Evolutionary conservation across 345 rosid genomes (phyloP).

Genomic region (Arabidopsis arenosa): DNA sequence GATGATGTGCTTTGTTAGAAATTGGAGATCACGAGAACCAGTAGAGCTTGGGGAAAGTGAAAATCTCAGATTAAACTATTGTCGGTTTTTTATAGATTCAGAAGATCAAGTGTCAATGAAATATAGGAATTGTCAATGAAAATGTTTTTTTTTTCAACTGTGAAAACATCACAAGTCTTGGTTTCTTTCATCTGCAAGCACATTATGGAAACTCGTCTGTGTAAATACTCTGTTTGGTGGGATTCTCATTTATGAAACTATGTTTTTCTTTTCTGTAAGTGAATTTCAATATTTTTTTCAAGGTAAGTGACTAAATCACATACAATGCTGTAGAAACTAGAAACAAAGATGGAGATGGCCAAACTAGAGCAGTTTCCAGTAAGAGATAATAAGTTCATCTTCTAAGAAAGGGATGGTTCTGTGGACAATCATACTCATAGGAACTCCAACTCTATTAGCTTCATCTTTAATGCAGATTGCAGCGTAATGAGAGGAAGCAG

Average conservation of each 20-base stretch:
- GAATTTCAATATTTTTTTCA: conserved; percentile 18
- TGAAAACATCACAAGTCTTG: conserved; percentile 13
- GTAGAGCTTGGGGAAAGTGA: conserved; percentile 14
- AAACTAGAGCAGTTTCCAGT: conserved; percentile 39
- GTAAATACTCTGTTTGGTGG: conserved; percentile 20
- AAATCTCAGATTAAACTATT: conserved; percentile 8
- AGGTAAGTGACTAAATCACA: not conserved
- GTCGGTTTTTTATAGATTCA: conserved; percentile 25
- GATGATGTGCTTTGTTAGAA: conserved; percentile 1
- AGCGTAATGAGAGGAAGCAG: conserved; percentile 7
- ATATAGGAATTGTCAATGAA: conserved; percentile 11
- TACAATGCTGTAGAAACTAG: not conserved
- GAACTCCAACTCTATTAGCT: conserved; percentile 21
- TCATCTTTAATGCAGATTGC: not conserved
- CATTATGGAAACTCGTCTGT: conserved; percentile 1
- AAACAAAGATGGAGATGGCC: not conserved
- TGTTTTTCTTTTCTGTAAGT: not conserved
- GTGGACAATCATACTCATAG: conserved; percentile 55
- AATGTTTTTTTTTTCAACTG: not conserved
- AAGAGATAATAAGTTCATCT: conserved; percentile 54
- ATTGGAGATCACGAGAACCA: conserved; percentile 11
- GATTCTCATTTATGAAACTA: conserved; percentile 17
- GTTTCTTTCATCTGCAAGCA: not conserved
- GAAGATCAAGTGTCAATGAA: conserved; percentile 29
- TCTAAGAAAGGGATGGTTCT: conserved; percentile 67